Evolutionary conservation across 2,329 filamentous ascomycete genomes (phyloP).

Genomic region (Colletotrichum sp.): DNA sequence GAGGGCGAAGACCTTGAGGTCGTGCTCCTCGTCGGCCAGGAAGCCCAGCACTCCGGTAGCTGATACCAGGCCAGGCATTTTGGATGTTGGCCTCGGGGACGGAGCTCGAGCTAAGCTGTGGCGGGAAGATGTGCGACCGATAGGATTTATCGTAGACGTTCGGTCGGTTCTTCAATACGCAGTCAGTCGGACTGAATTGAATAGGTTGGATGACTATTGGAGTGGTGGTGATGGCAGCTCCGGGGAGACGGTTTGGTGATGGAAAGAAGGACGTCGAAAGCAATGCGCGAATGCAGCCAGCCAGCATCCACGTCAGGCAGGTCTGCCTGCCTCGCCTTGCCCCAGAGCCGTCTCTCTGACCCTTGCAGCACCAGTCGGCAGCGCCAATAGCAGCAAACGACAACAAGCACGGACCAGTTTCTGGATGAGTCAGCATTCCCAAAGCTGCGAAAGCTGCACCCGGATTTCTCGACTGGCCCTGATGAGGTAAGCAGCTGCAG

Average conservation of each 20-base stretch:
- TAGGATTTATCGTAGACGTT: neutral
- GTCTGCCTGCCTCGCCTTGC: slow-evolving; percentile 40
- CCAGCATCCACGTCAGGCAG: slow-evolving; percentile 46
- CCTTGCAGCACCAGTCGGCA: neutral
- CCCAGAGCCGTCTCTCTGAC: neutral
- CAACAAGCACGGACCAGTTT: neutral
- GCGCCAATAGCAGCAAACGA: neutral
- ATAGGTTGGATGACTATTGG: neutral
- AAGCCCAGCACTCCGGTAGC: slow-evolving; percentile 95
- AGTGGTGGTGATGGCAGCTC: slow-evolving; percentile 7
- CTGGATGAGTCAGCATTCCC: neutral
- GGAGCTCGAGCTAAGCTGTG: slow-evolving; percentile 9
- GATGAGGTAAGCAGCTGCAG: neutral
- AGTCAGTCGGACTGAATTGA: neutral
- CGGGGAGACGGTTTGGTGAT: slow-evolving; percentile 14
- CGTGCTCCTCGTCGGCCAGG: slow-evolving; percentile 90
- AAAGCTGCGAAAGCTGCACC: neutral
- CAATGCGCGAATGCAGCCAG: slow-evolving; percentile 5
- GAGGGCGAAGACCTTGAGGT: slow-evolving; percentile 93
- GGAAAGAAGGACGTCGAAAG: slow-evolving; percentile 20
- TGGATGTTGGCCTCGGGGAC: slow-evolving; percentile 24
- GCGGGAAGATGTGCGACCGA: neutral
- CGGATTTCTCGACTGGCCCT: neutral
- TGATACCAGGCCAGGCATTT: slow-evolving; percentile 93
- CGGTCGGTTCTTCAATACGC: neutral